Evolutionary conservation across 495 filamentous ascomycete species (phyloP), one percentile per base, ranked within the genome.

Genomic region (Penicillium robsamsonii): DNA sequence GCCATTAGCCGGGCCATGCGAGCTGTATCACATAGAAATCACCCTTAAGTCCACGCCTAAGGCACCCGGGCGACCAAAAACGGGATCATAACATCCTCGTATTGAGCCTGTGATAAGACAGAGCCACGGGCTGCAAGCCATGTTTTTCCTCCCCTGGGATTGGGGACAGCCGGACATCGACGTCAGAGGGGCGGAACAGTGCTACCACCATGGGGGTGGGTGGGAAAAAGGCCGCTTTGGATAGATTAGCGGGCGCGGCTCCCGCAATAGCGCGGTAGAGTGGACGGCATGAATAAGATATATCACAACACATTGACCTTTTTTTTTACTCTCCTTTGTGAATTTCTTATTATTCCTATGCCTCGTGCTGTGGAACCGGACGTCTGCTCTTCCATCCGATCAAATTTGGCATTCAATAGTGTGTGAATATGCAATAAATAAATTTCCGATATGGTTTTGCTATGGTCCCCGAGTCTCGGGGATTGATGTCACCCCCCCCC

Each of bases 231-330:
- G 27, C 42, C 52, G 20, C 22, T 44, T 42, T 44, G 50, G 30
- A 7, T 18, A 52, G 40, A 50, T 60, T 68, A 62, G 67, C 64
- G 67, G 66, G 45, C 60, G 65, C 65, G 60, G 57, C 63, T 66
- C 57, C 52, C 58, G 58, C 52, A 69, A 69, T 65, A 67, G 62
- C 59, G 60, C 65, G 63, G 65, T 55, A 65, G 59, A 62, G 56
- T 51, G 45, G 57, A 67, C 33, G 50, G 25, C 47, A 46, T 56
- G 30, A 43, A 61, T 68, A 37, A 53, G 59, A 70, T 57, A 61
- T 56, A 68, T 68, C 72, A 68, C 60, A 65, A 38, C 55, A 22
- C 20, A 35, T 51, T 27, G 7, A 15, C 35, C 38, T 29, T 52
- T 38, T 17, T 12, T 35, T 33, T 44, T n/a, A 22, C 1, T 17